A percentile compares a stretch with the other conserved stretches of the same genome.
Conservation (phyloP, 2,329 filamentous ascomycete genomes). For the Tetracladium maxilliforme region DNA sequence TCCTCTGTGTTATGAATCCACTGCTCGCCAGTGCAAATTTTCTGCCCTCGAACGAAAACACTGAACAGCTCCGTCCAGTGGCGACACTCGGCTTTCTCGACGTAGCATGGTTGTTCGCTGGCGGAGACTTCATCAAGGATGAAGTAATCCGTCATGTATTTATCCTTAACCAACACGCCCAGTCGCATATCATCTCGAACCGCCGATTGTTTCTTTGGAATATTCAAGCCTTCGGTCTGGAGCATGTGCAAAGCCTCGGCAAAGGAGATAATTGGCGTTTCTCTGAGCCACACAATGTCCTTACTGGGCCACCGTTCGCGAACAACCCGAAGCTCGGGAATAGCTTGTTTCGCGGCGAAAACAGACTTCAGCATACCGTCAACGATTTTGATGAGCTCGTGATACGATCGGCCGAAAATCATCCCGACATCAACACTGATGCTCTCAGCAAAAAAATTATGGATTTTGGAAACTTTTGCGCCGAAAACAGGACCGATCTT, state of each 20-base stretch:
- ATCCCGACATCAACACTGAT: constrained; percentile 89
- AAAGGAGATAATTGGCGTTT: constrained; percentile 74
- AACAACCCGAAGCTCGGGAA: too few species aligned
- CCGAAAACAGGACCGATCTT: constrained; percentile 80
- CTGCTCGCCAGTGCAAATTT: constrained; percentile 84
- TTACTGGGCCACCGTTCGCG: too few species aligned
- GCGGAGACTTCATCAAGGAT: constrained; percentile 87
- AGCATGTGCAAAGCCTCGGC: constrained; percentile 67
- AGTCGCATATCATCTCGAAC: constrained; percentile 80
- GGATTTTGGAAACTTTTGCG: constrained; percentile 90
- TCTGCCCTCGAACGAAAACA: constrained; percentile 85
- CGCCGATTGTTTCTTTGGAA: too few species aligned
- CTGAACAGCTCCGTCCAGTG: constrained; percentile 83
- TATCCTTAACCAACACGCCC: constrained; percentile 71
- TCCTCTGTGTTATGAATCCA: constrained; percentile 77
- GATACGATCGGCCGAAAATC: constrained; percentile 77
- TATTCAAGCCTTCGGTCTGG: constrained; percentile 69
- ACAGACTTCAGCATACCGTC: constrained; percentile 75
- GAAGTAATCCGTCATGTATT: constrained; percentile 82
- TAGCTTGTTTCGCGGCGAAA: too few species aligned
- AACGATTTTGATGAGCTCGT: constrained; percentile 68
- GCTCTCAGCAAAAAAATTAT: constrained; percentile 87
- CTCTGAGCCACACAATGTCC: constrained; percentile 73
- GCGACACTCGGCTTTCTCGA: constrained; percentile 62
- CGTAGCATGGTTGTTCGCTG: constrained; percentile 78